Evolutionary conservation across 1,284 basidiomycete genomes (phyloP).

Genomic region (Hymenochaete sp.): DNA sequence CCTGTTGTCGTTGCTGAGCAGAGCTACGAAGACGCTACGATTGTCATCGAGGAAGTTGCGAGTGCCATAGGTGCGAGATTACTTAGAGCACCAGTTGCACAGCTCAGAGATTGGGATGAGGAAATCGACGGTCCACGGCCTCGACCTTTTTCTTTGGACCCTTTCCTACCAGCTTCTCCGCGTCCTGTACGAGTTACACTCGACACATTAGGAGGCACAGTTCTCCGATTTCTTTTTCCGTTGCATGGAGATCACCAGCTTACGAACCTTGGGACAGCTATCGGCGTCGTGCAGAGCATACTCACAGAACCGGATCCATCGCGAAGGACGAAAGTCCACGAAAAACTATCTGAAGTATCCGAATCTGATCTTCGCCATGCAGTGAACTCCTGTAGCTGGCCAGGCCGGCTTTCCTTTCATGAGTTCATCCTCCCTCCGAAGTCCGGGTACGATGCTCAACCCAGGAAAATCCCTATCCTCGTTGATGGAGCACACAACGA

Average conservation of each 20-base stretch:
- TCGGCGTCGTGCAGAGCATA: conserved; percentile 49
- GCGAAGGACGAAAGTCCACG: conserved; percentile 12
- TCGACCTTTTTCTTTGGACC: conserved; percentile 27
- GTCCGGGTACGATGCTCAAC: conserved; percentile 19
- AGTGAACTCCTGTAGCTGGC: conserved; percentile 68
- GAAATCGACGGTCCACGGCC: conserved; percentile 29
- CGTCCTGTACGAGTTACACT: conserved; percentile 26
- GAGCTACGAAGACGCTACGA: conserved; percentile 42
- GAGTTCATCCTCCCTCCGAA: conserved; percentile 8
- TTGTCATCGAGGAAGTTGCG: conserved; percentile 34
- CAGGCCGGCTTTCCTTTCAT: conserved; percentile 76
- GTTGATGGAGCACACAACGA: conserved; percentile 95
- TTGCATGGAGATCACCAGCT: conserved; percentile 80
- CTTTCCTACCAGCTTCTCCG: conserved; percentile 34
- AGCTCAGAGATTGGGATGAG: conserved; percentile 30
- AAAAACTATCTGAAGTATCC: conserved; percentile 22
- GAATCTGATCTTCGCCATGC: conserved; percentile 36
- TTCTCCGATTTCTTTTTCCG: conserved; percentile 40
- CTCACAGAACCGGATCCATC: conserved; percentile 4
- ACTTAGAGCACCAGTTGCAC: conserved; percentile 28
- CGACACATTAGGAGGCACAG: conserved; percentile 26
- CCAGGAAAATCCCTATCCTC: conserved; percentile 55
- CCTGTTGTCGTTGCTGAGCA: conserved; percentile 76
- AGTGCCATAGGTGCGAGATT: conserved; percentile 34
- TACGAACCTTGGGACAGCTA: conserved; percentile 68